Conservation (phyloP, 768 basidiomycete genomes). For the Sutorius australiensis region DNA sequence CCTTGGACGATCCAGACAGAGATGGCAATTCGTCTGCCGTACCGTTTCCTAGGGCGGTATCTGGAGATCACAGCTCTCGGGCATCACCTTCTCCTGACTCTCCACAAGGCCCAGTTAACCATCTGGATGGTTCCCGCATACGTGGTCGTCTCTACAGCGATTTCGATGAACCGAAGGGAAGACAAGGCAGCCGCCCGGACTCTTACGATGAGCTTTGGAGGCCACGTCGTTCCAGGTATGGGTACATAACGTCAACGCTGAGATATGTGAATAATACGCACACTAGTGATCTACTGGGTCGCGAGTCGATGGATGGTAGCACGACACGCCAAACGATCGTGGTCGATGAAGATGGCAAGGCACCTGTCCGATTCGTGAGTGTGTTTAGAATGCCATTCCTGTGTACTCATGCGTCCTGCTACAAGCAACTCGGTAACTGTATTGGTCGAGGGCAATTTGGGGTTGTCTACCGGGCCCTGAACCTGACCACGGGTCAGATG, state of each 20-base stretch:
- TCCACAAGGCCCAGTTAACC: slow-evolving; percentile 28
- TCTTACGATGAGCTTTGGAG: slow-evolving; percentile 68
- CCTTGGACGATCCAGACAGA: slow-evolving; percentile 32
- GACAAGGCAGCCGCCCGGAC: slow-evolving; percentile 55
- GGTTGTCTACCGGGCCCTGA: slow-evolving; percentile 90
- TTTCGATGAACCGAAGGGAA: slow-evolving; percentile 51
- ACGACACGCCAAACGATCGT: slow-evolving; percentile 65
- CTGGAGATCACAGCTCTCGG: slow-evolving; percentile 43
- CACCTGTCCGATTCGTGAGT: slow-evolving; percentile 79
- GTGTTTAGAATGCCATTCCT: neutral
- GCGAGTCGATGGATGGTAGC: slow-evolving; percentile 63
- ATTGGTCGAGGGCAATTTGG: slow-evolving; percentile 98
- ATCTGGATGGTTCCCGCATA: slow-evolving; percentile 38
- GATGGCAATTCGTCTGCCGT: slow-evolving; percentile 42
- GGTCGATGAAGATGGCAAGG: slow-evolving; percentile 77
- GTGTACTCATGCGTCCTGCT: slow-evolving; percentile 8
- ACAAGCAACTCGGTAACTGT: slow-evolving; percentile 94
- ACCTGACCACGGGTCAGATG: slow-evolving; percentile 92
- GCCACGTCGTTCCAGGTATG: slow-evolving; percentile 59
- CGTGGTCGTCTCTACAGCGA: slow-evolving; percentile 71
- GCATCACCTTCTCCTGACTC: slow-evolving; percentile 38
- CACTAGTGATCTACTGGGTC: slow-evolving; percentile 61
- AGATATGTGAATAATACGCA: slow-evolving; percentile 46
- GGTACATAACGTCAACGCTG: slow-evolving; percentile 67
- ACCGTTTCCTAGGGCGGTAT: slow-evolving; percentile 63